These are phyloP conservation scores for Pseudocercospora pini-densiflorae DNA, from an alignment of 2,329 filamentous ascomycete species.

Conservation along the genomic window DNA sequence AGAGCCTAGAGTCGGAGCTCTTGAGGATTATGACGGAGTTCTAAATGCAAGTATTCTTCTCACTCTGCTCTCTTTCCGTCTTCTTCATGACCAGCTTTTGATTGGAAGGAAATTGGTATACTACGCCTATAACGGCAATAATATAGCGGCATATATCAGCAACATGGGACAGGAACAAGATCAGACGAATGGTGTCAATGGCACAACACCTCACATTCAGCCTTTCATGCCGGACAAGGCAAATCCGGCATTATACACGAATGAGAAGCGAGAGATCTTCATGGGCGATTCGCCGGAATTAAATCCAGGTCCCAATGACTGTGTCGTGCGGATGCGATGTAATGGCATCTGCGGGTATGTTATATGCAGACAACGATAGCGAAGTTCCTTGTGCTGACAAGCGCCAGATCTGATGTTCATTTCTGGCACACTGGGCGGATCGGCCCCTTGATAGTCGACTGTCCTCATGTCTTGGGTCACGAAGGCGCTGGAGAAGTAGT, in stretches of 20 bases:
- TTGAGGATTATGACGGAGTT: conserved; percentile 3
- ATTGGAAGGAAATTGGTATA: conserved; percentile 1
- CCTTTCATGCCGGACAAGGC: conserved; percentile 20
- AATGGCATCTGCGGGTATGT: conserved; percentile 39
- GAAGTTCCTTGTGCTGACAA: not conserved
- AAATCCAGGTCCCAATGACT: conserved; percentile 32
- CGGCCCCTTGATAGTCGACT: conserved; percentile 64
- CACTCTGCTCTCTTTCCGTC: not conserved
- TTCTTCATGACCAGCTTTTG: not conserved
- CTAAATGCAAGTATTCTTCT: not conserved
- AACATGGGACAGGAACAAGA: conserved; percentile 17
- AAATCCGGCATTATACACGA: conserved; percentile 36
- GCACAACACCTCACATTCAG: not conserved
- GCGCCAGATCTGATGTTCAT: conserved; percentile 34
- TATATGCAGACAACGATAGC: not conserved
- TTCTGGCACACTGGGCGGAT: conserved; percentile 57
- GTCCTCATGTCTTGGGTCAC: conserved; percentile 70
- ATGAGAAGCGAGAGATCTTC: conserved; percentile 36
- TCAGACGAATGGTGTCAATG: conserved; percentile 20
- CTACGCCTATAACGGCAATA: not conserved
- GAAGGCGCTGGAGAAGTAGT: conserved; percentile 70
- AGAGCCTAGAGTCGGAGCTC: not conserved
- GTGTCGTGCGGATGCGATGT: conserved; percentile 35
- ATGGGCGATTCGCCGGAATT: conserved; percentile 34
- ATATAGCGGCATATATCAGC: not conserved